Evolutionary conservation across 331 rosid species (phyloP), one percentile per base, ranked within the genome.

Genomic region (Malus hybrid): DNA sequence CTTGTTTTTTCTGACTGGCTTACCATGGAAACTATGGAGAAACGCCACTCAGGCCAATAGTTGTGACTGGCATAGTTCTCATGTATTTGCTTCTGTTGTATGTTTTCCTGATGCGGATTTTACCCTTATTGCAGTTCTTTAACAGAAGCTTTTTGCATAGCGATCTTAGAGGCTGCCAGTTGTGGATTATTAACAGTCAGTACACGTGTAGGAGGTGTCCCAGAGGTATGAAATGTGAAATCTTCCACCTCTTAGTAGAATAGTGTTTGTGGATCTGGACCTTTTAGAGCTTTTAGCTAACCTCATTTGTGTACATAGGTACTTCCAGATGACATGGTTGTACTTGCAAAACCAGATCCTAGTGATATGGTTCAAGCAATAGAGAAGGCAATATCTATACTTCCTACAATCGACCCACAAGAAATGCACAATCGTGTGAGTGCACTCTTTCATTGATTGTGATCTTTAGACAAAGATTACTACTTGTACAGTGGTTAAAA

Each of bases 141-240:
- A 52, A 94, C 96, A 8, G 96, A 94, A 85, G 96, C 98, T 67
- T 94, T 94, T 81, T 94, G 99, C 84, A 94, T 94, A 83, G 98
- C 98, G 85, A 93, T 91, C 78, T 73, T 90, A 81, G 97, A 91
- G 86, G 96, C 97, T 71, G 98, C 97, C 66, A 93, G 97, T 85
- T 91, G 97, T 81, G 97, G 99, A 65, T 88, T 94, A 82, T 86
- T 91, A 74, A 93, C 97, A 0, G 98, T 93, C 80, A 94, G 97
- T 86, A 94, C 96, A 8, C 89, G 98, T 24, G 97, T 91, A 20
- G 98, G 97, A 78, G 98, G 98, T 57, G 98, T 91, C 73, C 98
- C 98, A 10, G 97, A 94, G 96, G 97, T 86, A 78, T 69, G 78
- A 80, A 74, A 19, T n/a, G 52, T 55, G 66, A 55, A 65, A 65